Conservation (phyloP, 345 rosid species). For the Populus nigra region DNA sequence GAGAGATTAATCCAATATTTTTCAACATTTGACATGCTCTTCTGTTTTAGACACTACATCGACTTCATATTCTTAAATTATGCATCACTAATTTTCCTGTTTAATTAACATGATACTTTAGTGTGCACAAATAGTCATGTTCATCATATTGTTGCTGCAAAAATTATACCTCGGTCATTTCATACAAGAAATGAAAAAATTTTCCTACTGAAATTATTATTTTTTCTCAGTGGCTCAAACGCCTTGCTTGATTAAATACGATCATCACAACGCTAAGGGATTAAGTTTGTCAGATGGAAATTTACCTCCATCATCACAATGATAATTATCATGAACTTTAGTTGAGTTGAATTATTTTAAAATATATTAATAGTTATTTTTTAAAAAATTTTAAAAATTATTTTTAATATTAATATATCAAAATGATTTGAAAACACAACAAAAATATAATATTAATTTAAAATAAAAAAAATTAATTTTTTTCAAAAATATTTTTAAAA, state of each 20-base stretch:
- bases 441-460: too few relatives aligned
- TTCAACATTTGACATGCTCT: neutral
- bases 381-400: too few relatives aligned
- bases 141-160: neutral
- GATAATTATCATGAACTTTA: too few relatives aligned
- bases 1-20: neutral
- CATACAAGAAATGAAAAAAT: neutral
- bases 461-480: too few relatives aligned
- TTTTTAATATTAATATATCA: too few relatives aligned
- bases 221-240: neutral
- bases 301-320: neutral
- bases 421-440: rapidly evolving
- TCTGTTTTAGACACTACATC: neutral
- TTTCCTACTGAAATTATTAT: too few relatives aligned
- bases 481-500: too few relatives aligned
- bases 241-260: neutral
- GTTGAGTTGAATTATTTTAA: too few relatives aligned
- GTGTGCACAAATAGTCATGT: neutral
- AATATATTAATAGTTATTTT: too few relatives aligned
- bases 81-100: neutral
- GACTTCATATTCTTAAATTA: neutral
- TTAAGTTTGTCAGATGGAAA: rapidly evolving
- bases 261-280: neutral
- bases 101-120: neutral
- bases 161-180: neutral